Evolutionary conservation across 2,329 filamentous ascomycete species (phyloP).

Genomic region (Colletotrichum sp.): DNA sequence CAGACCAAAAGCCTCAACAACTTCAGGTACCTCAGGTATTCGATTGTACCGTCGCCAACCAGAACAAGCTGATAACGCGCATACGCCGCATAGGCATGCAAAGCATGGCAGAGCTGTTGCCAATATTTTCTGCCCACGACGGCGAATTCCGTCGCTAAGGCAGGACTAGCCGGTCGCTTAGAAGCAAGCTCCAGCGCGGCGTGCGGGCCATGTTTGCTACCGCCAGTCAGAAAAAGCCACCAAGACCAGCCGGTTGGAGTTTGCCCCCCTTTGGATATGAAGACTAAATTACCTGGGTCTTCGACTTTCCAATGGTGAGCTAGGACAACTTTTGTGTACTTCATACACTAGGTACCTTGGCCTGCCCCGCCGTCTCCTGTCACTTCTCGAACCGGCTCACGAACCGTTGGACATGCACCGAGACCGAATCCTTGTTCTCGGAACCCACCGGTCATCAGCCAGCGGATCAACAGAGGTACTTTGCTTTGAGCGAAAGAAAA

Average conservation of each 20-base stretch:
- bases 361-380: constrained; percentile 8
- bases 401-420: constrained; percentile 9
- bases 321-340: neutral
- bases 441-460: neutral
- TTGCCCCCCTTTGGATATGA: neutral
- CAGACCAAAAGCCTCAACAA: neutral
- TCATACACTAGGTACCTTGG: neutral
- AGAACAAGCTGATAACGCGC: neutral
- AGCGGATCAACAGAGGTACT: neutral
- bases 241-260: neutral
- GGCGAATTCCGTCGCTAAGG: constrained; percentile 1
- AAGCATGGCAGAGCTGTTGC: neutral
- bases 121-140: neutral
- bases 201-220: neutral
- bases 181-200: neutral
- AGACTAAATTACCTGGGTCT: neutral
- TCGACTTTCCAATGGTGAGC: neutral
- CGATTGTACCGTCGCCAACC: neutral
- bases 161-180: neutral
- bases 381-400: constrained; percentile 19
- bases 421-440: neutral
- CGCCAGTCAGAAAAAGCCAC: neutral
- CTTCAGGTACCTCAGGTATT: neutral
- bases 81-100: neutral
- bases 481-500: neutral